These are phyloP conservation scores for Basidiobolus meristosporus DNA, from an alignment of 371 early-diverging fungal genomes.

Conservation along the genomic window DNA sequence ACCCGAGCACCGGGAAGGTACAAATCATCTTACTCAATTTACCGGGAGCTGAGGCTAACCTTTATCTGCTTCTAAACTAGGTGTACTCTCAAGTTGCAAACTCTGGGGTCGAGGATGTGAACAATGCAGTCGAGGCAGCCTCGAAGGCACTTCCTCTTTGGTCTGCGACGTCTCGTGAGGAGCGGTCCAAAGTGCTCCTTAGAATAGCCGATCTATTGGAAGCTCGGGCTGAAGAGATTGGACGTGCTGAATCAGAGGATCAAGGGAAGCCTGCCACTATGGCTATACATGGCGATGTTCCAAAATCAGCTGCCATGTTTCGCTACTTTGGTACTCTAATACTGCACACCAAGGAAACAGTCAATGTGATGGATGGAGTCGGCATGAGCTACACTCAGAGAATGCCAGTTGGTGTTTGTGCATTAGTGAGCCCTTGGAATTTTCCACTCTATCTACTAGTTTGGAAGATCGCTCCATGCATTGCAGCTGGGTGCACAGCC, in stretches of 20 bases:
- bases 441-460: constrained; percentile 48
- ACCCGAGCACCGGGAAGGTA: constrained; percentile 32
- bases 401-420: constrained; percentile 45
- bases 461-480: constrained; percentile 61
- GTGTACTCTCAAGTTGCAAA: constrained; percentile 22
- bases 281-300: constrained; percentile 41
- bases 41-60: no score
- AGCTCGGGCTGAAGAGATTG: constrained; percentile 17
- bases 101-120: constrained; percentile 31
- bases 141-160: constrained; percentile 32
- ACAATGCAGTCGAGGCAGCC: constrained; percentile 41
- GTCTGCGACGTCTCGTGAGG: constrained; percentile 22
- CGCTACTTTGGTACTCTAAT: no score
- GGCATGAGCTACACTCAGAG: constrained; percentile 24
- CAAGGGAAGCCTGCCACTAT: constrained; percentile 43
- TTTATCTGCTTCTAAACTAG: no score
- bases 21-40: no score
- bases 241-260: constrained; percentile 26
- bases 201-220: constrained; percentile 44
- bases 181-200: constrained; percentile 22
- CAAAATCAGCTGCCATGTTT: constrained; percentile 41
- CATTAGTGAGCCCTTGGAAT: constrained; percentile 50
- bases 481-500: constrained; percentile 17
- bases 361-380: no score
- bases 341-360: constrained; percentile 22